Percentiles rank a stretch among this genome's conserved stretches.
phyloP scores from a whole-genome alignment of 1,139 yeast species.

The Nakaseomyces sp. region DNA sequence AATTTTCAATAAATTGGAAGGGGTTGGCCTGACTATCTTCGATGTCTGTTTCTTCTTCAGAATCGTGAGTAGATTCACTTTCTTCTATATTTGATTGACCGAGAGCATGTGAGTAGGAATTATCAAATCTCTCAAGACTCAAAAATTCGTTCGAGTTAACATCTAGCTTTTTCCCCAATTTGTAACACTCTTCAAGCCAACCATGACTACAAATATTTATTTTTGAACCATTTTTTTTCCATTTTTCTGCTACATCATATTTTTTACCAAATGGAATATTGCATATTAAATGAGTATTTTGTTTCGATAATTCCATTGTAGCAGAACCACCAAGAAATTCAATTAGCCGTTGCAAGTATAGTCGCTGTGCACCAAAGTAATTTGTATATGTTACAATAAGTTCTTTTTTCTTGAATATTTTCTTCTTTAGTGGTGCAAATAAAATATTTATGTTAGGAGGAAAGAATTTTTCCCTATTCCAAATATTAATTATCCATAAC shows the following conservation, averaged over 20 bases:
- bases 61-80: not conserved
- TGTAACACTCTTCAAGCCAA: slow-evolving; percentile 73
- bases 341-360: slow-evolving; percentile 58
- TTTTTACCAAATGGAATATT: slow-evolving; percentile 65
- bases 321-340: slow-evolving; percentile 67
- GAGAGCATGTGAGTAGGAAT: slow-evolving; percentile 2
- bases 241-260: slow-evolving; percentile 57
- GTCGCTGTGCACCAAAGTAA: slow-evolving; percentile 76
- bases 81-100: slow-evolving; percentile 7
- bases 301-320: slow-evolving; percentile 57
- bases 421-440: slow-evolving; percentile 48
- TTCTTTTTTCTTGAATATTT: slow-evolving; percentile 43
- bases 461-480: slow-evolving; percentile 47
- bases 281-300: slow-evolving; percentile 65
- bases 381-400: slow-evolving; percentile 62
- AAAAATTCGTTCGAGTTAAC: slow-evolving; percentile 8
- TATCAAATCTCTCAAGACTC: slow-evolving; percentile 7
- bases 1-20: not conserved
- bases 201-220: slow-evolving; percentile 51
- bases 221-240: slow-evolving; percentile 40
- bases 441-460: slow-evolving; percentile 51
- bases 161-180: slow-evolving; percentile 13
- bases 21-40: slow-evolving; percentile 3
- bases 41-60: slow-evolving; percentile 4
- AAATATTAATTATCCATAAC: slow-evolving; percentile 65